Evolutionary conservation across 2,329 filamentous ascomycete genomes (phyloP).

Genomic region (Rhynchosporium graminicola): DNA sequence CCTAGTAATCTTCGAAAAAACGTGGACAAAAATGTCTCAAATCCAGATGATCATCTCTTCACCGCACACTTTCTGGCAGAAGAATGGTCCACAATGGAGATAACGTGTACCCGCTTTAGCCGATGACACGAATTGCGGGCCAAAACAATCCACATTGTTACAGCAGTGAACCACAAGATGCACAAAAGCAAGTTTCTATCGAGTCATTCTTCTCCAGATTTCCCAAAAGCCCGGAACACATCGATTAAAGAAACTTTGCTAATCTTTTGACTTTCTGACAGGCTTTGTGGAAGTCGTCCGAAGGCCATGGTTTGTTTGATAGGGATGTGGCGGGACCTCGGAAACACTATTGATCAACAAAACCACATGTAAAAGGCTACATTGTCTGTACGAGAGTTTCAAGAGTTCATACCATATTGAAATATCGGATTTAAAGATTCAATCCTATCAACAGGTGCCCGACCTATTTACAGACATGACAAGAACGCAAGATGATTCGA

Average conservation of each 20-base stretch:
- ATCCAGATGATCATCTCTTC: background rate
- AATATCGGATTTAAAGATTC: no score
- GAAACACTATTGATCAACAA: no score
- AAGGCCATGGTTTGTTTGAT: background rate
- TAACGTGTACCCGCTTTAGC: background rate
- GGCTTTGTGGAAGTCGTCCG: no score
- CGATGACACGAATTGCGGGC: background rate
- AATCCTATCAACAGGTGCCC: no score
- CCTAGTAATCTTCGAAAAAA: no score
- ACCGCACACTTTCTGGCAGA: background rate
- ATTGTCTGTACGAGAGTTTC: background rate
- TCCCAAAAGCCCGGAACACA: background rate
- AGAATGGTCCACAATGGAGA: constrained; percentile 1
- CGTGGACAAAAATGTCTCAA: no score
- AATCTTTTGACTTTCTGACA: no score
- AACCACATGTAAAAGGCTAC: no score
- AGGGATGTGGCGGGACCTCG: background rate
- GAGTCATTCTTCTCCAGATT: background rate
- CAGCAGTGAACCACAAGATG: background rate
- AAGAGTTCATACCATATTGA: no score
- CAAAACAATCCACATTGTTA: background rate
- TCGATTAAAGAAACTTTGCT: no score
- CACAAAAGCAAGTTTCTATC: constrained; percentile 1
- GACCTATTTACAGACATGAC: no score
- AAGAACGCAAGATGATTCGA: no score